Conservation (phyloP, 352 stramenopile genomes). For the Phytophthora parvispora region DNA sequence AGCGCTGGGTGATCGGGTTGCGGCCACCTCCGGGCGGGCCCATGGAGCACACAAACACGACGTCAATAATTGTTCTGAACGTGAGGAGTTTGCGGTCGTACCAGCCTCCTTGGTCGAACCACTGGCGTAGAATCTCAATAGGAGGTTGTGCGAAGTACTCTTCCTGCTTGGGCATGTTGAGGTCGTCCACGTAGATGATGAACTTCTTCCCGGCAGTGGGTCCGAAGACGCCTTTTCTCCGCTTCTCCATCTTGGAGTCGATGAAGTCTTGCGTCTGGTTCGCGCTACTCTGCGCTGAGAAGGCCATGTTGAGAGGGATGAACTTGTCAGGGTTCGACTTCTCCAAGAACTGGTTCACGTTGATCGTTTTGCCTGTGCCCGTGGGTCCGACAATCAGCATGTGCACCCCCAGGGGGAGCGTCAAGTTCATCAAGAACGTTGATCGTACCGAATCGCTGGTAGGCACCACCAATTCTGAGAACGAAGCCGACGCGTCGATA, state of each 20-base stretch:
- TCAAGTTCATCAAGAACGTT: conserved; percentile 93
- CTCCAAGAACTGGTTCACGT: conserved; percentile 94
- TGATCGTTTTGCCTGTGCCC: conserved; percentile 96
- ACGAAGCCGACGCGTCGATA: conserved; percentile 81
- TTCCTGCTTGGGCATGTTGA: conserved; percentile 97
- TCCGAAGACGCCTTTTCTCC: conserved; percentile 94
- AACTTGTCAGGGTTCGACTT: conserved; percentile 91
- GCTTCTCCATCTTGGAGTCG: conserved; percentile 96
- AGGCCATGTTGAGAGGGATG: conserved; percentile 93
- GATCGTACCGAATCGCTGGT: conserved; percentile 95
- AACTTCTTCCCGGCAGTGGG: conserved; percentile 93
- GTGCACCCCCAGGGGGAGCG: conserved; percentile 86
- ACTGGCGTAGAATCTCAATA: conserved; percentile 96
- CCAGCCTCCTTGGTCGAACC: conserved; percentile 96
- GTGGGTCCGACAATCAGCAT: conserved; percentile 96
- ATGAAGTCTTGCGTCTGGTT: conserved; percentile 96
- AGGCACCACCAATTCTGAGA: conserved; percentile 95
- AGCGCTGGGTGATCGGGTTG: conserved; percentile 83
- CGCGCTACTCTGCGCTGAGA: conserved; percentile 93
- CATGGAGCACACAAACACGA: conserved; percentile 89
- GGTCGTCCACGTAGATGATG: conserved; percentile 95
- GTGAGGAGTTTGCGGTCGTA: conserved; percentile 95
- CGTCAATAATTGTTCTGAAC: conserved; percentile 94
- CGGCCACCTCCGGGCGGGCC: conserved; percentile 81
- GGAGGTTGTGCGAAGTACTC: conserved; percentile 96